Evolutionary conservation across 805 yeast genomes (phyloP), one percentile per base, ranked within the genome.

Genomic region (Zygoascus tannicola): DNA sequence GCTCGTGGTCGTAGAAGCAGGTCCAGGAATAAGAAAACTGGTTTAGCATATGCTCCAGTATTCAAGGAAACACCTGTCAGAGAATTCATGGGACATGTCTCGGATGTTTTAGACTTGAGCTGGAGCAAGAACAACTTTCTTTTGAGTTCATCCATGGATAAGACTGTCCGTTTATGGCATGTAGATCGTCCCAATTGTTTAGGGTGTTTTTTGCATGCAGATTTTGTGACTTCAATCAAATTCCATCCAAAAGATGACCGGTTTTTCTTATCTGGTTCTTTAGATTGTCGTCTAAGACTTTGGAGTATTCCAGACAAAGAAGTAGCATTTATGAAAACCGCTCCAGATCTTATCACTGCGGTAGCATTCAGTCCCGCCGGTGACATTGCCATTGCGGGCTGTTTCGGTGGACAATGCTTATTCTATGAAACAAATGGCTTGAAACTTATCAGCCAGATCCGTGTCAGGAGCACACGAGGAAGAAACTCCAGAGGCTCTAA

Each of bases 71-170:
- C 57, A 8, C 95, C 97, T 0, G 58, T 70, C 14, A 69, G 75
- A 23, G 71, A 71, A 12, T 81, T 77, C 49, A 62, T 59, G 35
- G 92, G 84, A 15, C 97, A 90, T 60, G 61, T 73, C 0, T 74
- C 74, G 38, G 82, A 85, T 46, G 71, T 90, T 14, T 60, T 85
- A n/a, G 76, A 83, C 8, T 56, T 88, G 28, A 85, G 84, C 54
- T 88, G 97, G 97, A 81, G 94, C 41, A 81, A 80, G 53, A 87
- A 86, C 62, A 81, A 81, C 57, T 88, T 88, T 53, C 58, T 90
- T 23, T 58, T 86, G 1, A 71, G 92, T 0, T 80, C 92, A 3
- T 82, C 94, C 1, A 82, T 84, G 81, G 97, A 88, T 62, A 73
- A 76, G 50, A 81, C 94, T 0, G 94, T 79, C 2, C 75, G 76